Evolutionary conservation across 805 yeast species (phyloP), one percentile per base, ranked within the genome.

Genomic region (Ogataea nonfermentans): DNA sequence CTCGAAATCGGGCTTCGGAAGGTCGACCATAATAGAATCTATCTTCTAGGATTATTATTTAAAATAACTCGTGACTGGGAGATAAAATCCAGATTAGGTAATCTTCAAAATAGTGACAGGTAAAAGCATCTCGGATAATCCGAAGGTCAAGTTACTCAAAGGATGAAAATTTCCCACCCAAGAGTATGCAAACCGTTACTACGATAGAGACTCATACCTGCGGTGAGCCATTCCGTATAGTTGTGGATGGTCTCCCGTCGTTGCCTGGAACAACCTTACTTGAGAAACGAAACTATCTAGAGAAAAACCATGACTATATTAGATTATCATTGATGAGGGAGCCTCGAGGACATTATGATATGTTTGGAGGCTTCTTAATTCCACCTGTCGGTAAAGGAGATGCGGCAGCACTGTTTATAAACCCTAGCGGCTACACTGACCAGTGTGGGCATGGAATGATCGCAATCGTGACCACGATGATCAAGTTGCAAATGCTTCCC

Each of bases 381-480:
- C 51, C 48, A 12, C 54, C 61, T 1, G 13, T 35, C 13, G 17
- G 36, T n/a, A 42, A 34, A 24, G 48, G 44, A n/a, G 58, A 56
- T 41, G 49, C 53, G 15, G 58, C 56, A 1, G 51, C 49, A 4
- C 42, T 57, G 6, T 57, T 57, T 32, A 35, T 52, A 25, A 56
- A 57, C 31, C 56, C 57, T 1, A 49, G 51, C 26, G 60, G 61
- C 4, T 55, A 55, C 29, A 55, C 57, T 4, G 60, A 56, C 32
- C 60, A 55, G 32, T 56, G 61, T 41, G 61, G 61, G 3, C 61
- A 56, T 41, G 61, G 61, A 2, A 49, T 53, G 40, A 53, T 56
- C 22, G 52, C 60, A 5, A 44, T 46, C 16, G 53, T 52, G 3
- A 49, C 60, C 2, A 44, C 53, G 11, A 23, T 53, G 9, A 37